Base-by-base conservation (phyloP, 441 rosid genomes). In the Pelargonium cotyledonis region DNA sequence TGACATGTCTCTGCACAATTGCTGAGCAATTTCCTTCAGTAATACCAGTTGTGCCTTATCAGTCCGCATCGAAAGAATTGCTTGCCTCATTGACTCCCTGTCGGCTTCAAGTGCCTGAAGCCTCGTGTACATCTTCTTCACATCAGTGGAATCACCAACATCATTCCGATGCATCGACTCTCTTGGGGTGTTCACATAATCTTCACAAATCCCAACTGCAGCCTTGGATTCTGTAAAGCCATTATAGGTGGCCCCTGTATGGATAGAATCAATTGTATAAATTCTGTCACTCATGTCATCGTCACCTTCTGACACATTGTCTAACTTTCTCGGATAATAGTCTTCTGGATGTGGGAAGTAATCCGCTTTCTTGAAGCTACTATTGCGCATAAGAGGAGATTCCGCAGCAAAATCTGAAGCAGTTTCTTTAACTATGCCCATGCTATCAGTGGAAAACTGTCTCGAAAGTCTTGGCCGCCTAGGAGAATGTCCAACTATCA, bases 41-140 rank as follows among this genome's bases (percentile, higher is more conserved):
- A 95, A 77, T 40, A 88, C 86, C 84, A 95, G 62, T 66, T 92
- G 99, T 2, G 96, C 91, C 75, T 92, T 92, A 76, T 92, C 98
- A 10, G 96, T 92, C 65, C 97, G 85, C 99, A 92, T 92, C 1
- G 99, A 92, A 78, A 95, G 77, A 69, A 95, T 80, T 47, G 93
- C 92, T 72, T 90, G 97, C 79, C 89, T 89, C 98, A 95, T 90
- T 38, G 97, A 95, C 83, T 95, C 99, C 81, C 99, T 86, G 77
- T 95, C 98, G 55, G 97, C 98, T 85, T 95, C 98, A 38, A 95
- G 89, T 29, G 95, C 90, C 72, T 92, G 99, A 79, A 95, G 96
- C 85, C 99, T 86, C 85, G 68, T 78, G 82, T 85, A 90, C 18
- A 95, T 90, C 79, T 90, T 95, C 85, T 72, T 79, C 67, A 95